These are phyloP conservation scores for Plectosphaerella sp. DNA, from an alignment of 2,329 filamentous ascomycete species.

Conservation along the genomic window DNA sequence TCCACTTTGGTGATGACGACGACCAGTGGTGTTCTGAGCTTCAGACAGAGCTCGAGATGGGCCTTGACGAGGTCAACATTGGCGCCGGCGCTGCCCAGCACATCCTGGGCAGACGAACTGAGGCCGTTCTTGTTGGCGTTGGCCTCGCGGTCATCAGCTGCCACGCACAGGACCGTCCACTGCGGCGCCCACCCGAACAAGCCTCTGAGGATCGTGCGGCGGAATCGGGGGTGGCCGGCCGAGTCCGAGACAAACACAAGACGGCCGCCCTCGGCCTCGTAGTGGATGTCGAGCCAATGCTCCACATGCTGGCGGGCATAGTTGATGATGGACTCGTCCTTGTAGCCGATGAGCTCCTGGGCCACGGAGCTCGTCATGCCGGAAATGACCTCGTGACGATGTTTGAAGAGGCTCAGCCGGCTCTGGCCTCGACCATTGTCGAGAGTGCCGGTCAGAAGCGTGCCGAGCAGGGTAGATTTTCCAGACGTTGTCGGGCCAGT, in stretches of 20 bases:
- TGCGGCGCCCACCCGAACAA: slow-evolving; percentile 95
- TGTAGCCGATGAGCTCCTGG: slow-evolving; percentile 88
- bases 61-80: slow-evolving; percentile 71
- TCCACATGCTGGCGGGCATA: slow-evolving; percentile 83
- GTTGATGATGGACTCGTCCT: slow-evolving; percentile 61
- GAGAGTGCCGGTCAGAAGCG: slow-evolving; percentile 77
- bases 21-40: slow-evolving; percentile 70
- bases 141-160: slow-evolving; percentile 66
- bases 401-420: slow-evolving; percentile 80
- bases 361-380: slow-evolving; percentile 93
- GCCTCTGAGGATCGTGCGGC: slow-evolving; percentile 81
- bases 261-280: slow-evolving; percentile 66
- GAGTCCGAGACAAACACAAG: slow-evolving; percentile 89
- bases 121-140: slow-evolving; percentile 25
- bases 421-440: slow-evolving; percentile 93
- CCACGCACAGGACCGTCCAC: slow-evolving; percentile 85
- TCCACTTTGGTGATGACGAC: slow-evolving; percentile 91
- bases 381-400: slow-evolving; percentile 87
- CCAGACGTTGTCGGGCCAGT: slow-evolving; percentile 87
- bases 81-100: slow-evolving; percentile 42
- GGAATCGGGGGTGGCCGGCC: slow-evolving; percentile 83
- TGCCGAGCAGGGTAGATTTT: slow-evolving; percentile 87
- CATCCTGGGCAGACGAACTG: slow-evolving; percentile 46
- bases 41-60: slow-evolving; percentile 81
- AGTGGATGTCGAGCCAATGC: slow-evolving; percentile 93